Conservation (phyloP, 2,329 filamentous ascomycete species). For the Aspergillus latus region DNA sequence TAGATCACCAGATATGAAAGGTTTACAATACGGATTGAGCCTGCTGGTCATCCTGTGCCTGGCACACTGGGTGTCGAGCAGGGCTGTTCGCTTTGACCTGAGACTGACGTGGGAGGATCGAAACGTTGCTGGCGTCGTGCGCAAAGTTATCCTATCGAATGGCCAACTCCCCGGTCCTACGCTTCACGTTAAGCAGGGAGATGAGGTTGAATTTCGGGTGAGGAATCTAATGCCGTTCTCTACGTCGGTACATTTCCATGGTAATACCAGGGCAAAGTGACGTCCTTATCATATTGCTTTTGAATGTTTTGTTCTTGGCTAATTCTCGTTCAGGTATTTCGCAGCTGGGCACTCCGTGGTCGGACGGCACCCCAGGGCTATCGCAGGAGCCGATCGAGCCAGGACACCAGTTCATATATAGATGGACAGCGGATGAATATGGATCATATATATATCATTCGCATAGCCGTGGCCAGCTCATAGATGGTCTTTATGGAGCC, state of each 20-base stretch:
- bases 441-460: constrained; percentile 64
- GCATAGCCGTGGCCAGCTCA: constrained; percentile 56
- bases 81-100: constrained; percentile 13
- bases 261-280: constrained; percentile 13
- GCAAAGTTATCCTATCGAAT: constrained; percentile 30
- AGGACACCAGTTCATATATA: constrained; percentile 52
- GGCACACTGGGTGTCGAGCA: constrained; percentile 12
- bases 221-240: constrained; percentile 31
- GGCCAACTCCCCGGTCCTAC: constrained; percentile 31
- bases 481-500: constrained; percentile 61
- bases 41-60: constrained; percentile 12
- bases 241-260: constrained; percentile 35
- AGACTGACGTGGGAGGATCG: constrained; percentile 28
- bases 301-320: not conserved
- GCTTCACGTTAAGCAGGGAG: constrained; percentile 28
- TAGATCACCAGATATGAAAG: not conserved
- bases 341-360: constrained; percentile 57
- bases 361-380: constrained; percentile 60
- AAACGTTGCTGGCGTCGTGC: constrained; percentile 25
- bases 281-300: not conserved
- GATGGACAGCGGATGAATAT: constrained; percentile 57
- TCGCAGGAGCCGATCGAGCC: constrained; percentile 55
- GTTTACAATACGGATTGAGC: constrained; percentile 1
- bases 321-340: constrained; percentile 24
- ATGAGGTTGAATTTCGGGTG: constrained; percentile 31